These are phyloP conservation scores for Hanseniaspora thailandica DNA, from an alignment of 805 yeast species.

Conservation along the genomic window DNA sequence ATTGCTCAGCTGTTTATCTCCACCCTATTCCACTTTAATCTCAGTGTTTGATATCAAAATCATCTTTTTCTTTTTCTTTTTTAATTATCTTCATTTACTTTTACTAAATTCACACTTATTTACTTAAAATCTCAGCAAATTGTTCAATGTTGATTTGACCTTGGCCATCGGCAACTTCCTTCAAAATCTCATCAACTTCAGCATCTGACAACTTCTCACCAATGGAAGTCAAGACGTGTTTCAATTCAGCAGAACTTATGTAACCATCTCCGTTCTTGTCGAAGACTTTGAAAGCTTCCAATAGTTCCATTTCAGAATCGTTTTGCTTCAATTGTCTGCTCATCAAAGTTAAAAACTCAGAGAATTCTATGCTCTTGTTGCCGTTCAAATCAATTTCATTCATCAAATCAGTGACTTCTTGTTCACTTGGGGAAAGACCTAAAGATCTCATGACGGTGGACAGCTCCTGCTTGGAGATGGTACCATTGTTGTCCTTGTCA, in stretches of 20 bases:
- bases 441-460: conserved; percentile 99
- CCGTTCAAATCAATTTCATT: conserved; percentile 94
- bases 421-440: conserved; percentile 93
- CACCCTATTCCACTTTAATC: no score
- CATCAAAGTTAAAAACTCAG: conserved; percentile 77
- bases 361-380: conserved; percentile 77
- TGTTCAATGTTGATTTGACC: conserved; percentile 96
- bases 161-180: conserved; percentile 90
- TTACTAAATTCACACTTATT: no score
- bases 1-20: neutral
- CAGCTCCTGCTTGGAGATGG: conserved; percentile 86
- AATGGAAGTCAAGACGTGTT: conserved; percentile 92
- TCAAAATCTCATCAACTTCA: conserved; percentile 93
- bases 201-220: conserved; percentile 95
- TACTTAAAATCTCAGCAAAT: conserved; percentile 81
- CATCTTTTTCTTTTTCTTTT: neutral
- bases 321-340: conserved; percentile 90
- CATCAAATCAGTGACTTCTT: conserved; percentile 91
- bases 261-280: conserved; percentile 95
- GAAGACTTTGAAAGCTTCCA: conserved; percentile 96
- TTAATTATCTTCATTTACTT: neutral
- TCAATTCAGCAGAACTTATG: conserved; percentile 89
- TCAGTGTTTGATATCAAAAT: no score
- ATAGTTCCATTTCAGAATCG: conserved; percentile 91
- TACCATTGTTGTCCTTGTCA: conserved; percentile 94